Conservation (phyloP, 148 eudicot genomes). For the Suaeda aralocaspica region DNA sequence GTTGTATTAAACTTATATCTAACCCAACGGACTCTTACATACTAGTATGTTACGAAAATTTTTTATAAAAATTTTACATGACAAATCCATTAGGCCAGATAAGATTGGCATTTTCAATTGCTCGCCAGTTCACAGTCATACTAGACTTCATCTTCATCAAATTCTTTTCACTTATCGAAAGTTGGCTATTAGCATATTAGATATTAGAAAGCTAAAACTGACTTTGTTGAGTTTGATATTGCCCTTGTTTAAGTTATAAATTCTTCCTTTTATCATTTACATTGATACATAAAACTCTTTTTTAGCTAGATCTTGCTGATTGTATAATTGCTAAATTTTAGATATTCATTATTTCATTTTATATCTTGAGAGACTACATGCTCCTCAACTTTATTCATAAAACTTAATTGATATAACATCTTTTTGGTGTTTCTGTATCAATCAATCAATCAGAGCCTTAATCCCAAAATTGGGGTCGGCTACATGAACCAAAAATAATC, state of each 20-base stretch:
- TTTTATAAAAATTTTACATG: no score
- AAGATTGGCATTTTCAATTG: no score
- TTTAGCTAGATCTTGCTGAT: background rate
- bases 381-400: background rate
- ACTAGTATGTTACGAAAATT: no score
- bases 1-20: no score
- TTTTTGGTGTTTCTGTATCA: background rate
- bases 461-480: no score
- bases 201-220: background rate
- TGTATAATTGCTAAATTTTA: background rate
- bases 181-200: background rate
- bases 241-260: background rate
- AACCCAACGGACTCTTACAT: no score
- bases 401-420: background rate
- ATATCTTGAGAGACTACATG: background rate
- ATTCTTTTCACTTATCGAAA: background rate
- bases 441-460: no score
- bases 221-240: background rate
- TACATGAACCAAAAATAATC: no score
- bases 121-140: no score
- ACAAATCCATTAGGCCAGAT: no score
- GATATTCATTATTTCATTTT: background rate
- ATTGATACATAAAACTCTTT: background rate
- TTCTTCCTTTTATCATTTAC: background rate
- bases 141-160: no score